Percentiles rank a stretch among this genome's conserved stretches.
These are phyloP conservation scores for Chaetoceros tenuissimus DNA, from an alignment of 108 stramenopile genomes.

Conservation along the genomic window DNA sequence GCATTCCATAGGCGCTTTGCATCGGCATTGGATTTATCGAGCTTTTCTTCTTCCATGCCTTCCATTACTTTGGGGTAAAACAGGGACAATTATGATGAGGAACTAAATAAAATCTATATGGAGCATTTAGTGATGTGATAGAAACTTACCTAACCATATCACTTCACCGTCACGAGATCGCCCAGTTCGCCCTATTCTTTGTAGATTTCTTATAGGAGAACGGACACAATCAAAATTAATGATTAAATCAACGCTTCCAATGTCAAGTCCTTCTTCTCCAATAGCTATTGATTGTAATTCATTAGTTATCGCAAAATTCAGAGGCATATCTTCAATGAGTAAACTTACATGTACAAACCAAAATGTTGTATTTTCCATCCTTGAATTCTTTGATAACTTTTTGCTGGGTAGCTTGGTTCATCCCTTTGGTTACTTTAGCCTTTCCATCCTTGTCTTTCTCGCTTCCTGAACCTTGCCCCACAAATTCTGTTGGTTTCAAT, in stretches of 20 bases:
- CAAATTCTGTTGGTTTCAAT: constrained; percentile 61
- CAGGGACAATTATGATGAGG: too few relatives aligned
- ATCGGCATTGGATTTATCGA: constrained; percentile 15
- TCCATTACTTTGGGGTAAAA: too few relatives aligned
- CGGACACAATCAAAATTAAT: constrained; percentile 84
- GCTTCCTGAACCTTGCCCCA: constrained; percentile 63
- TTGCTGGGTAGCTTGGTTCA: constrained; percentile 85
- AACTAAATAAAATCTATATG: not conserved
- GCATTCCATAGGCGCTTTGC: constrained; percentile 50
- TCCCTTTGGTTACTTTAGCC: constrained; percentile 31
- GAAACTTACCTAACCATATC: constrained; percentile 57
- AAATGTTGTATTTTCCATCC: constrained; percentile 69
- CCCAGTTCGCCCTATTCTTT: constrained; percentile 88
- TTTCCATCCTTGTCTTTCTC: constrained; percentile 9
- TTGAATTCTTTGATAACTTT: constrained; percentile 71
- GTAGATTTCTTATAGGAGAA: constrained; percentile 82
- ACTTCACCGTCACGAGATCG: constrained; percentile 85
- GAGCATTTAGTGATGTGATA: too few relatives aligned
- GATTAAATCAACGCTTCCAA: constrained; percentile 94
- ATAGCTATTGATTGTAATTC: constrained; percentile 18
- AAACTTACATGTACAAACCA: constrained; percentile 79
- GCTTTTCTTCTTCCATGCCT: constrained; percentile 59
- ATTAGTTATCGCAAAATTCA: not conserved
- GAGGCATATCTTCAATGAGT: not conserved
- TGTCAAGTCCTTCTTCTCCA: constrained; percentile 93